These are phyloP conservation scores for Schizosaccharomyces cryophilus DNA, from an alignment of 805 yeast genomes.

Conservation along the genomic window DNA sequence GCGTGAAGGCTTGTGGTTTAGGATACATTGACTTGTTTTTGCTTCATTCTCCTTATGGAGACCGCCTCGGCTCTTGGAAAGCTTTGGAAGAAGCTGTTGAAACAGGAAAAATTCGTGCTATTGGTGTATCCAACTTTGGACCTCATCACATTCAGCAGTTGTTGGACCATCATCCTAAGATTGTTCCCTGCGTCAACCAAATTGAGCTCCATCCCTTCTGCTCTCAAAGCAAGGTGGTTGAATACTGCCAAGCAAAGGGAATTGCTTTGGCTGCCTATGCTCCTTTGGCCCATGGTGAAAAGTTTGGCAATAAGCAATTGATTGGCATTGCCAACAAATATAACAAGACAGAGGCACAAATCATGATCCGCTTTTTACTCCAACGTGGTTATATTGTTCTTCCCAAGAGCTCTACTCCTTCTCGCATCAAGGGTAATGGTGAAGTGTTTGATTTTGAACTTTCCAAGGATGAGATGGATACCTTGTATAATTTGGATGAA, in stretches of 20 bases:
- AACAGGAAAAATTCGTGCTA: conserved; percentile 30
- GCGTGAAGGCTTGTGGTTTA: conserved; percentile 24
- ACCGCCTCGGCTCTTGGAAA: conserved; percentile 39
- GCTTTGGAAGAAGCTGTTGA: conserved; percentile 54
- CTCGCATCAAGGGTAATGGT: conserved; percentile 30
- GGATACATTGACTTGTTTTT: conserved; percentile 41
- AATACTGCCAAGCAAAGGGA: conserved; percentile 29
- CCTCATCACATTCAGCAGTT: conserved; percentile 32
- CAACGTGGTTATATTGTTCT: conserved; percentile 30
- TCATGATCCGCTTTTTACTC: conserved; percentile 44
- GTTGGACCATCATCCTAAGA: conserved; percentile 13
- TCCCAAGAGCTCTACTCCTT: conserved; percentile 34
- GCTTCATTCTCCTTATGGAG: conserved; percentile 28
- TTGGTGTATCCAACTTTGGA: conserved; percentile 62
- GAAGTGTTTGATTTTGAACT: conserved; percentile 26
- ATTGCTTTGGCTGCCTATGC: conserved; percentile 53
- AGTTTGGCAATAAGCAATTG: conserved; percentile 14
- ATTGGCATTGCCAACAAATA: conserved; percentile 24
- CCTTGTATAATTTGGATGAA: neutral
- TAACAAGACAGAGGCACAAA: conserved; percentile 31
- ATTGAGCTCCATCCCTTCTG: conserved; percentile 71
- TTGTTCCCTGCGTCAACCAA: conserved; percentile 54
- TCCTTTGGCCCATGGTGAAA: conserved; percentile 32
- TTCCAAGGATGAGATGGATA: conserved; percentile 4
- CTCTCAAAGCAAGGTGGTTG: conserved; percentile 37